Percentiles rank a stretch among this genome's conserved stretches.
Conservation (phyloP, 495 filamentous ascomycete species). For the Podospora pseudocomata region DNA sequence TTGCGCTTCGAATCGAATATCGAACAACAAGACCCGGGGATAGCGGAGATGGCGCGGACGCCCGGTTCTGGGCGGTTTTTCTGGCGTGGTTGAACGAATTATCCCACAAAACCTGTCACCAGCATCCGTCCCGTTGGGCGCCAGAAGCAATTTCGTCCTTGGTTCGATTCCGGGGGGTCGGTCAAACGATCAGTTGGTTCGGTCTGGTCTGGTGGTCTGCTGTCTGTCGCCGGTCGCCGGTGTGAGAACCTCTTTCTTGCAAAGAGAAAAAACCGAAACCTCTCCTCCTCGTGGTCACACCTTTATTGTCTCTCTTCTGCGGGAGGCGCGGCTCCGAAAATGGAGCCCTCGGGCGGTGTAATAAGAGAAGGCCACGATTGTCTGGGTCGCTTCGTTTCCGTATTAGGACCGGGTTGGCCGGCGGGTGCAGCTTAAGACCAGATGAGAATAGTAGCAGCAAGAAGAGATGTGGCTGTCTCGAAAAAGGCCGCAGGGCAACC, state of each 20-base stretch:
- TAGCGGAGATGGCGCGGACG: neutral
- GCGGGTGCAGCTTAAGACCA: neutral
- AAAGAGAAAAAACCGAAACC: neutral
- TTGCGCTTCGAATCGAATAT: constrained; percentile 3
- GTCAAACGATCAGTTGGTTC: neutral
- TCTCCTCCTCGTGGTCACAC: neutral
- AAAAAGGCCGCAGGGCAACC: neutral
- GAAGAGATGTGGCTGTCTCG: neutral
- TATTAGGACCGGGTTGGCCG: neutral
- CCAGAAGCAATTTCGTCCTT: neutral
- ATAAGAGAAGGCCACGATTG: neutral
- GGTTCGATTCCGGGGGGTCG: neutral
- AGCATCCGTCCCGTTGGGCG: neutral
- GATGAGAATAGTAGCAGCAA: neutral
- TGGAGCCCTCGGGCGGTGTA: constrained; percentile 19
- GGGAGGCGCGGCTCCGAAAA: constrained; percentile 20
- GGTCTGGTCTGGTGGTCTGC: neutral
- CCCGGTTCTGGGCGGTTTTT: neutral
- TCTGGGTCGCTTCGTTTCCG: neutral
- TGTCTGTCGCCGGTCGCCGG: neutral
- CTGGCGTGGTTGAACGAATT: constrained; percentile 4
- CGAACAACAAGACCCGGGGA: neutral
- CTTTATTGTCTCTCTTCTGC: constrained; percentile 11
- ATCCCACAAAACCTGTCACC: constrained; percentile 4
- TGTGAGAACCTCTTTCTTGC: neutral